Evolutionary conservation across 1,139 yeast species (phyloP), one percentile per base, ranked within the genome.

Genomic region (Komagataea norvegica): DNA sequence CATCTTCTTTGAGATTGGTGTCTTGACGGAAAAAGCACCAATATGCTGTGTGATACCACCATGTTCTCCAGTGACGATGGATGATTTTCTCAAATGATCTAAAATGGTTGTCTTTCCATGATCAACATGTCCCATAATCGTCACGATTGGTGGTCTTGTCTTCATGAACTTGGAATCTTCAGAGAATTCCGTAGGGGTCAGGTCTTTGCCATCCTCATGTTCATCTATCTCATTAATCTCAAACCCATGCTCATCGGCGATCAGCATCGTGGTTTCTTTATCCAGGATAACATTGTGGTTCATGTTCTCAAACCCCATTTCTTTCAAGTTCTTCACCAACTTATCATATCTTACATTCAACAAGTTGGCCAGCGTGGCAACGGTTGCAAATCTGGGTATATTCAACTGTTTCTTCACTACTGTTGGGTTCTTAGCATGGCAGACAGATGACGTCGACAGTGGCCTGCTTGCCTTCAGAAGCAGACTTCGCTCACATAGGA

Each of bases 21-120:
- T 75, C 11, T 70, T 66, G 18, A 91, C 95, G 7, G 93, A 82
- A 54, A 93, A 93, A 1, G 98, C 98, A 57, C 98, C 98, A 44
- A 91, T 91, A 57, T 89, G 97, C 59, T 91, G 99, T 0, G 99
- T 91, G 37, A 91, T 91, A 17, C 99, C 98, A 34, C 99, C 99
- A 59, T 81, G 86, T 55, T 91, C 99, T 29, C 78, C 74, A 22
- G 77, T 77, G 0, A 83, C 97, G 8, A 91, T 77, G 0, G 88
- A 76, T 0, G 95, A 81, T 49, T 86, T 87, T 34, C 97, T 70
- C 50, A 93, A 65, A 51, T 78, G 75, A 57, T 93, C 98, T 42
- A 91, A 69, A 46, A 91, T 82, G 0, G 98, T 89, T 2, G 99
- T 91, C 57, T 91, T 91, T 1, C 99, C 99, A 57, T 91, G 99